Conservation (phyloP, 495 filamentous ascomycete species). For the Penicillium dipodomyicola region DNA sequence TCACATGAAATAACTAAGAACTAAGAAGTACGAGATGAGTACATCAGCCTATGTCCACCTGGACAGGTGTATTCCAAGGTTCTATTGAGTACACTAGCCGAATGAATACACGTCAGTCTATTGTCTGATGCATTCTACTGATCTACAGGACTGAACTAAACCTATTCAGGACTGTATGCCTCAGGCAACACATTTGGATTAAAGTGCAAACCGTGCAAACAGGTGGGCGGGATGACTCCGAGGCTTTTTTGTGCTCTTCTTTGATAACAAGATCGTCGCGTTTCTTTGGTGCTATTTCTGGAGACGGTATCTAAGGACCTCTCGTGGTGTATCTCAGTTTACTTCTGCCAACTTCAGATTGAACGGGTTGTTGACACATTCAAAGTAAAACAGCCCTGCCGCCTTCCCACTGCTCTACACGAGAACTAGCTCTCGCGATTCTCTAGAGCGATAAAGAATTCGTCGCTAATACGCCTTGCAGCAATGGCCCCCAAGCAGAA, state of each 20-base stretch:
- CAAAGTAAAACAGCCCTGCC: conserved; percentile 7
- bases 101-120: no score
- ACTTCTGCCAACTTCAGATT: neutral
- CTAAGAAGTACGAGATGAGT: neutral
- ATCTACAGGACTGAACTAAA: neutral
- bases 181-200: neutral
- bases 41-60: neutral
- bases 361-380: conserved; percentile 1
- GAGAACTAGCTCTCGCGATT: conserved; percentile 8
- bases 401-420: neutral
- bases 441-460: neutral
- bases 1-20: neutral
- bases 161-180: neutral
- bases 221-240: conserved; percentile 32
- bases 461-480: neutral
- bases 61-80: no score
- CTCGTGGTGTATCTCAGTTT: neutral
- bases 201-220: conserved; percentile 37
- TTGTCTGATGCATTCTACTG: no score
- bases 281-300: conserved; percentile 5
- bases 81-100: no score
- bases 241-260: conserved; percentile 38
- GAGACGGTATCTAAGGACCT: neutral
- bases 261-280: conserved; percentile 15
- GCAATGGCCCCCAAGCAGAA: conserved; percentile 57